Conservation (phyloP, 352 stramenopile species). For the Globisporangium emineosum region DNA sequence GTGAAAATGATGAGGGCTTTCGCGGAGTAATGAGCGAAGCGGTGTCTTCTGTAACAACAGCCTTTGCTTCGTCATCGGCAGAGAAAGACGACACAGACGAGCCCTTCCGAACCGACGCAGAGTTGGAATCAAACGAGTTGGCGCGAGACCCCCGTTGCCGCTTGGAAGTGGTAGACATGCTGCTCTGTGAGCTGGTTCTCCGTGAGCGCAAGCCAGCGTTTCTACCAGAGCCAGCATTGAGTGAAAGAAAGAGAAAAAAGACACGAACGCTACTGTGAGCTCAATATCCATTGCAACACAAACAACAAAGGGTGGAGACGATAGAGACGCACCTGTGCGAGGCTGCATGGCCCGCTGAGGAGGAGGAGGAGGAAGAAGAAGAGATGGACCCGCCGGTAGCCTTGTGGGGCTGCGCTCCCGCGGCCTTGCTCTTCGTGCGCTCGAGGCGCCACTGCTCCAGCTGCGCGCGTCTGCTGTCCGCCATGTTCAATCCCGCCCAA, state of each 20-base stretch:
- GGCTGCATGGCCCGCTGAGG: not conserved
- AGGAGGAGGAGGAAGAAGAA: not conserved
- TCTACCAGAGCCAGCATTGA: not conserved
- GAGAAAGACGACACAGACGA: conserved; percentile 8
- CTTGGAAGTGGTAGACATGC: not conserved
- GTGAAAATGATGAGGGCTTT: conserved; percentile 1
- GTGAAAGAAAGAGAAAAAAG: not conserved
- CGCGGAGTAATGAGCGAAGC: conserved; percentile 8
- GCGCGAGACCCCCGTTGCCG: not conserved
- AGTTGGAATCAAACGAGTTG: not conserved
- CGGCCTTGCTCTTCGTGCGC: conserved; percentile 29
- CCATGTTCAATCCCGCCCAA: conserved; percentile 31
- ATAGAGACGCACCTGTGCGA: conserved; percentile 7
- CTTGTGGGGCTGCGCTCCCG: not conserved
- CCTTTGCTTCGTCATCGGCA: not conserved
- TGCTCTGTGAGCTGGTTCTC: not conserved
- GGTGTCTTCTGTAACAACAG: not conserved
- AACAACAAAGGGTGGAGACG: not conserved
- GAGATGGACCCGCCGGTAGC: not conserved
- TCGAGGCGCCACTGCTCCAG: conserved; percentile 66
- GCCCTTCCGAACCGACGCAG: not conserved
- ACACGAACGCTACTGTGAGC: conserved; percentile 1
- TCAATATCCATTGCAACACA: not conserved
- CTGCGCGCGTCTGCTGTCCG: conserved; percentile 50
- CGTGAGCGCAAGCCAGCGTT: not conserved